Evolutionary conservation across 176 grass and related monocot genomes (phyloP).

Genomic region (Dendrocalamus sinicus): DNA sequence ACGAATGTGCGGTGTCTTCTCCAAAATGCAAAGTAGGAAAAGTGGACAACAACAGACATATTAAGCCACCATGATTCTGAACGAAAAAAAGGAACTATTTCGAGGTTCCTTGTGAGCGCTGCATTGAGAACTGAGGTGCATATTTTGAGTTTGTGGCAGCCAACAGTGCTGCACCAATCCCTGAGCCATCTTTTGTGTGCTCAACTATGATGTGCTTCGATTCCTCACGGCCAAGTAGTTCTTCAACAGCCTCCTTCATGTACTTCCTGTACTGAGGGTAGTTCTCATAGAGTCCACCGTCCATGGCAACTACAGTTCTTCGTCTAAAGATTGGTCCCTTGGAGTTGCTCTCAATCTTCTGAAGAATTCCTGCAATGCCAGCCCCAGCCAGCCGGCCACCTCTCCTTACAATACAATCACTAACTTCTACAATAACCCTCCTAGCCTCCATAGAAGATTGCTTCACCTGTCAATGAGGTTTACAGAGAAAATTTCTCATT

Average conservation of each 20-base stretch:
- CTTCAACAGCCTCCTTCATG: slow-evolving; percentile 39
- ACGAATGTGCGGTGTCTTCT: too few species aligned
- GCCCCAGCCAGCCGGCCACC: slow-evolving; percentile 49
- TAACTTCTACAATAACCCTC: slow-evolving; percentile 19
- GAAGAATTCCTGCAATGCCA: slow-evolving; percentile 58
- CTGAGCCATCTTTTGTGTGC: slow-evolving; percentile 58
- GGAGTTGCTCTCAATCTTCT: slow-evolving; percentile 55
- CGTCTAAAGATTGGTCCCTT: slow-evolving; percentile 26
- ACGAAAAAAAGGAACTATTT: too few species aligned
- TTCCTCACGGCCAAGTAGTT: slow-evolving; percentile 28
- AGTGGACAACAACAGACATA: too few species aligned
- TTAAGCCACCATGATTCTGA: too few species aligned
- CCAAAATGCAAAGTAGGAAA: too few species aligned
- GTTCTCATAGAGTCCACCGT: slow-evolving; percentile 56
- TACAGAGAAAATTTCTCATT: not conserved
- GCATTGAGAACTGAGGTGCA: not conserved
- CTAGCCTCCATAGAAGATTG: slow-evolving; percentile 32
- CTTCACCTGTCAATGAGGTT: slow-evolving; percentile 21
- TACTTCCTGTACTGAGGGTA: slow-evolving; percentile 53
- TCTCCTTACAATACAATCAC: slow-evolving; percentile 45
- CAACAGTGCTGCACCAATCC: slow-evolving; percentile 44
- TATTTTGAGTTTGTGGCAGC: slow-evolving; percentile 56
- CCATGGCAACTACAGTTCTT: slow-evolving; percentile 49
- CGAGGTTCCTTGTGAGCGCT: not conserved
- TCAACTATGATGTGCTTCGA: slow-evolving; percentile 36